Evolutionary conservation across 805 yeast species (phyloP), one percentile per base, ranked within the genome.

Genomic region (Lachancea meyersii): DNA sequence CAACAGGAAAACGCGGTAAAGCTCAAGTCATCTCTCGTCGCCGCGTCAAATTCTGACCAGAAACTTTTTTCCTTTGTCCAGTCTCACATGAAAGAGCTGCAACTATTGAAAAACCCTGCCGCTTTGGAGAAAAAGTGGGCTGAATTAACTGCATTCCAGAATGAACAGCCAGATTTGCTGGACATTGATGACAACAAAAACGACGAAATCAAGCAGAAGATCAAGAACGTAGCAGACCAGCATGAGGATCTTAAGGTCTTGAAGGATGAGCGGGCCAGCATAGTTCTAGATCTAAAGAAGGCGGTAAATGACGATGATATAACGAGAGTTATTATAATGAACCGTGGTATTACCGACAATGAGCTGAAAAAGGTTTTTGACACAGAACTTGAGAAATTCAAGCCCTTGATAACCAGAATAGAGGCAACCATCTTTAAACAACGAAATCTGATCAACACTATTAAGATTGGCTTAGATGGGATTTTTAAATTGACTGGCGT

Each of bases 251-350:
- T 91, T 54, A 76, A 76, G 44, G 69, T 75, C 34, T 58, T 87
- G 45, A 79, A 79, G 52, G 67, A 73, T 24, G 93, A 85, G 58
- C 77, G 94, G 35, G 60, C 67, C 5, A 69, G 77, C 30, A 71
- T 82, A 1, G 67, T 85, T 27, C 71, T 71, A 1, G 86, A 80
- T 38, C 69, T 91, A 54, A 87, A 87, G 55, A 72, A 69, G 5
- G 75, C 75, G 37, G 79, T 85, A 26, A 93, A 81, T 53, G 70
- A 73, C 11, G 97, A 91, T 63, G 97, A 91, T 57, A 86, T 88
- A 38, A 82, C 95, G 0, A 80, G 82, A 41, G 68, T 81, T 10
- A 69, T 91, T 24, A 75, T 91, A 7, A 67, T 81, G 49, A 82
- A 85, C 57, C 77, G 75, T 47, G 72, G 75, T 34, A 73, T 72